Conservation (phyloP, 148 eudicot species). For the Camellia sinensis region DNA sequence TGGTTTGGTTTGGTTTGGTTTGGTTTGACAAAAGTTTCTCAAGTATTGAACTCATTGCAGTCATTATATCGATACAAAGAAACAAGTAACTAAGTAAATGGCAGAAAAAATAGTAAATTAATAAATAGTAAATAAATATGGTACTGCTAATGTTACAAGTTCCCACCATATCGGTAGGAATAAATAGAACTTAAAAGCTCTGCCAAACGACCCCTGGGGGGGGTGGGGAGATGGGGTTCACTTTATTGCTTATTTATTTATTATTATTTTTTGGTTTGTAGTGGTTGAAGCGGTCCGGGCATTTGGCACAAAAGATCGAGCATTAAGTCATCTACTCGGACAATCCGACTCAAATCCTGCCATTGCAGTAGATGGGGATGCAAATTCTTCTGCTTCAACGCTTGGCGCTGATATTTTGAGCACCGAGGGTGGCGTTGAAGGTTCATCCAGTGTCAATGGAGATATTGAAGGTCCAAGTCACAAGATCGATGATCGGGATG, state of each 20-base stretch:
- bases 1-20: too few species aligned
- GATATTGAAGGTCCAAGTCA: slow-evolving; percentile 24
- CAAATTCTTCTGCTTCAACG: slow-evolving; percentile 14
- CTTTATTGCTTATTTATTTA: background rate
- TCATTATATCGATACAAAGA: too few species aligned
- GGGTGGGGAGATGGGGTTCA: background rate
- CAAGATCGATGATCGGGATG: slow-evolving; percentile 48
- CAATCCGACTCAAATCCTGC: slow-evolving; percentile 15
- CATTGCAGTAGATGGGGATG: slow-evolving; percentile 17
- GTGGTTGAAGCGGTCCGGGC: slow-evolving; percentile 48
- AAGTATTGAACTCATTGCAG: too few species aligned
- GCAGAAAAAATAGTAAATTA: too few species aligned
- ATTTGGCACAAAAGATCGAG: slow-evolving; percentile 42
- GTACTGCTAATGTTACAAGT: too few species aligned
- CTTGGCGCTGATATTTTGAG: background rate
- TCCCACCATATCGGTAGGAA: too few species aligned
- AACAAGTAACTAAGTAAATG: too few species aligned
- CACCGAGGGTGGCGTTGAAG: slow-evolving; percentile 20
- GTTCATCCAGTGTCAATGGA: slow-evolving; percentile 8
- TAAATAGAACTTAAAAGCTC: too few species aligned
- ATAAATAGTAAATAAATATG: too few species aligned
- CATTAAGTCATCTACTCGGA: slow-evolving; percentile 44
- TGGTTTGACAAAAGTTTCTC: too few species aligned
- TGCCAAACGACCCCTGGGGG: too few species aligned
- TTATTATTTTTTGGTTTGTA: slow-evolving; percentile 16